Conservation (phyloP, 176 grass and related monocot species). For the Eleusine indica region DNA sequence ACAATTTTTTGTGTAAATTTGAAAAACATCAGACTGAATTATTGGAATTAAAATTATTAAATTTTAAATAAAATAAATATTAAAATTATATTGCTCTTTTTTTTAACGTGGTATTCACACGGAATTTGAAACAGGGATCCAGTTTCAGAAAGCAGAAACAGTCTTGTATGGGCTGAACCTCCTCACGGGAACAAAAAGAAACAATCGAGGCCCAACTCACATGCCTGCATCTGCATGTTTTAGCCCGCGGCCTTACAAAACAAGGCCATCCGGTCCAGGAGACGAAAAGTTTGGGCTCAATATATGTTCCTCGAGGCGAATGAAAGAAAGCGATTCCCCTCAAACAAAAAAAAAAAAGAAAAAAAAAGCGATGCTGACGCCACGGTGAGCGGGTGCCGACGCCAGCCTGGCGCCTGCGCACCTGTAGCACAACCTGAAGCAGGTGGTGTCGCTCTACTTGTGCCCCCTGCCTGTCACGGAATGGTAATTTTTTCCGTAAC, state of each 20-base stretch:
- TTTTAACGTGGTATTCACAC: not conserved
- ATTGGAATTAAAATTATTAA: not conserved
- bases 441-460: too few relatives aligned
- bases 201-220: not conserved
- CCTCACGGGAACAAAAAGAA: not conserved
- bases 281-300: not conserved
- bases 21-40: not conserved
- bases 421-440: too few relatives aligned
- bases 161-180: not conserved
- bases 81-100: too few relatives aligned
- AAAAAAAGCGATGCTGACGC: not conserved
- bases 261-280: not conserved
- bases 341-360: too few relatives aligned
- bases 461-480: too few relatives aligned
- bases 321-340: not conserved
- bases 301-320: not conserved
- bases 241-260: not conserved
- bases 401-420: not conserved
- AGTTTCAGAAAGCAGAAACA: too few relatives aligned
- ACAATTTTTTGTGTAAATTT: not conserved
- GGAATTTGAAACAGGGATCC: not conserved
- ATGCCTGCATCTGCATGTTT: not conserved
- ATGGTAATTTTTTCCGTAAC: too few relatives aligned
- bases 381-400: not conserved
- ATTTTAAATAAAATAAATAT: not conserved